Evolutionary conservation across 2,329 filamentous ascomycete genomes (phyloP).

Genomic region (Fulvia fulva): DNA sequence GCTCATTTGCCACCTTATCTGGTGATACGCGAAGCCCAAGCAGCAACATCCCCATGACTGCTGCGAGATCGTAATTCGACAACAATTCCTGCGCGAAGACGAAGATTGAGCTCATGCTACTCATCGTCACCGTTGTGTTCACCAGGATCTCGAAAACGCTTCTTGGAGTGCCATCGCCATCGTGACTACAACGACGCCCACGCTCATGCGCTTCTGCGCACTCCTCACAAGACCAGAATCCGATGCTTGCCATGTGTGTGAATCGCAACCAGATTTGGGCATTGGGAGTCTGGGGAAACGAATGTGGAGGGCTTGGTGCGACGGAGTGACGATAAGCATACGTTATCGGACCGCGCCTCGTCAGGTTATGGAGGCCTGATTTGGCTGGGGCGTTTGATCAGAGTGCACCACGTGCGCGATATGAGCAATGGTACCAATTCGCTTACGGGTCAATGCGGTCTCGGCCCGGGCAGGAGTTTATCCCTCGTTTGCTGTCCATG

Average conservation of each 20-base stretch:
- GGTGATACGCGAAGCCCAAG: not conserved
- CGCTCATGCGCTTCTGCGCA: not conserved
- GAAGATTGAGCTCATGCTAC: not conserved
- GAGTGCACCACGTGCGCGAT: not conserved
- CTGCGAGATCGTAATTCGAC: no score
- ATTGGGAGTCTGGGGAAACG: not conserved
- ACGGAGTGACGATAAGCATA: not conserved
- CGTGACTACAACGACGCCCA: not conserved
- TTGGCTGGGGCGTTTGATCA: not conserved
- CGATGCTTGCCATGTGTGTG: not conserved
- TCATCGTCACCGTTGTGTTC: not conserved
- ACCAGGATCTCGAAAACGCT: not conserved
- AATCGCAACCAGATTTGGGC: slow-evolving; percentile 6
- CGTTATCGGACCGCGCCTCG: not conserved
- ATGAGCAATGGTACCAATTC: not conserved
- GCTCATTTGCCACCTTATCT: not conserved
- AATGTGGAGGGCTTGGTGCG: not conserved
- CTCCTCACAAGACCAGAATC: not conserved
- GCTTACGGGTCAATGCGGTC: not conserved
- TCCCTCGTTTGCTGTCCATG: not conserved
- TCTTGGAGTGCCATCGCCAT: not conserved
- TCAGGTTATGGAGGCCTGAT: not conserved
- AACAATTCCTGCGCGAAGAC: not conserved
- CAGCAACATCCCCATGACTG: not conserved
- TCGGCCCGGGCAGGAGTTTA: not conserved